These are phyloP conservation scores for Rhodotorula glutinis DNA, from an alignment of 1,284 basidiomycete species.

Conservation along the genomic window DNA sequence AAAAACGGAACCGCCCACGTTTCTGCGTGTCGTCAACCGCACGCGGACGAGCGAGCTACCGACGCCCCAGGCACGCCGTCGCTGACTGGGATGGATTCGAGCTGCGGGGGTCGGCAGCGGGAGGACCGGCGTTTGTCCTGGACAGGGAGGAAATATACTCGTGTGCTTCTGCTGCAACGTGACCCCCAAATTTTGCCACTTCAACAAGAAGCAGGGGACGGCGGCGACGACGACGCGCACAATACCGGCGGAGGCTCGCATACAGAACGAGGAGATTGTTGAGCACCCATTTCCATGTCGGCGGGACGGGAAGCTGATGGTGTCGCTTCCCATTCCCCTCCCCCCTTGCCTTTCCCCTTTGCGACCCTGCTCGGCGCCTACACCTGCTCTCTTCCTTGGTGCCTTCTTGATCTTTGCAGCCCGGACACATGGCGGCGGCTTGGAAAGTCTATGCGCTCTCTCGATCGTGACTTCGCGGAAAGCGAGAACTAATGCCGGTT, in stretches of 20 bases:
- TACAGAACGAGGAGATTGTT: slow-evolving; percentile 1
- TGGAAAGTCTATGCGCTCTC: slow-evolving; percentile 11
- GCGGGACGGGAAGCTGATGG: slow-evolving; percentile 27
- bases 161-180: slow-evolving; percentile 13
- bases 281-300: slow-evolving; percentile 11
- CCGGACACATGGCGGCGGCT: slow-evolving; percentile 36
- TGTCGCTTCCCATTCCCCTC: slow-evolving; percentile 7
- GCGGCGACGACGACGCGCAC: background rate
- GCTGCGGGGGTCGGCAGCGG: background rate
- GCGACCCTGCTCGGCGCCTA: background rate
- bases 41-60: background rate
- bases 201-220: background rate
- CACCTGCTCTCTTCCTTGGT: background rate
- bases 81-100: no score
- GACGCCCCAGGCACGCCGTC: no score
- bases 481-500: background rate
- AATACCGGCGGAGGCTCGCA: no score
- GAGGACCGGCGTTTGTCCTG: no score
- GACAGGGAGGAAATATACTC: no score
- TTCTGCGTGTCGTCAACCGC: no score
- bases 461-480: no score
- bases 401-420: background rate
- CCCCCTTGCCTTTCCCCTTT: background rate
- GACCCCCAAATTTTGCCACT: background rate
- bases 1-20: background rate